phyloP scores from a whole-genome alignment of 140 eudicot species.

The Oenanthe javanica region DNA sequence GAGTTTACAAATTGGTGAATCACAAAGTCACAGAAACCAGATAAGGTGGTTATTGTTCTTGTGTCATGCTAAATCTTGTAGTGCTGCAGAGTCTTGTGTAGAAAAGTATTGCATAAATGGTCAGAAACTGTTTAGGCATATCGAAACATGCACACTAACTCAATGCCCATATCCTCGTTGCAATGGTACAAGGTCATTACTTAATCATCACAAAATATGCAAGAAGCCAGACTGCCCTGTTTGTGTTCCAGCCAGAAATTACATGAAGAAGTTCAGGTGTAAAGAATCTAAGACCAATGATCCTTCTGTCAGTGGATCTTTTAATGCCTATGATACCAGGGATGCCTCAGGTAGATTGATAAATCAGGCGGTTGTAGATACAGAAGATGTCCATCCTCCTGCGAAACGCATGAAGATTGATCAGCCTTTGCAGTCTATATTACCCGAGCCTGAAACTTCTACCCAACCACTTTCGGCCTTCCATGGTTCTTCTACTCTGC shows the following conservation, averaged over 20 bases:
- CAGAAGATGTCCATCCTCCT: slow-evolving; percentile 52
- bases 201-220: slow-evolving; percentile 51
- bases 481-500: slow-evolving; percentile 26
- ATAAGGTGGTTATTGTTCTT: slow-evolving; percentile 70
- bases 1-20: slow-evolving; percentile 25
- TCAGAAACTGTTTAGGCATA: slow-evolving; percentile 60
- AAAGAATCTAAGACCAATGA: slow-evolving; percentile 30
- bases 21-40: slow-evolving; percentile 49
- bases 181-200: slow-evolving; percentile 22
- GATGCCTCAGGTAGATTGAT: slow-evolving; percentile 30
- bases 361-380: slow-evolving; percentile 30
- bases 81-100: slow-evolving; percentile 61
- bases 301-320: slow-evolving; percentile 23
- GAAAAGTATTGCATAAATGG: slow-evolving; percentile 42
- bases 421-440: slow-evolving; percentile 38
- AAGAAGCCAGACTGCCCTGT: slow-evolving; percentile 54
- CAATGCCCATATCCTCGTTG: slow-evolving; percentile 70
- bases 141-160: slow-evolving; percentile 33
- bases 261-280: slow-evolving; percentile 15
- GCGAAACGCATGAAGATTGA: slow-evolving; percentile 63
- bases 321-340: slow-evolving; percentile 24
- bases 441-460: slow-evolving; percentile 31
- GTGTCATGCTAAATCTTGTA: slow-evolving; percentile 71
- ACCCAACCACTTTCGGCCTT: slow-evolving; percentile 20
- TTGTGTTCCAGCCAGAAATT: slow-evolving; percentile 53